Evolutionary conservation across 352 stramenopile genomes (phyloP), one percentile per base, ranked within the genome.

Genomic region (Phytophthora agathidicida): DNA sequence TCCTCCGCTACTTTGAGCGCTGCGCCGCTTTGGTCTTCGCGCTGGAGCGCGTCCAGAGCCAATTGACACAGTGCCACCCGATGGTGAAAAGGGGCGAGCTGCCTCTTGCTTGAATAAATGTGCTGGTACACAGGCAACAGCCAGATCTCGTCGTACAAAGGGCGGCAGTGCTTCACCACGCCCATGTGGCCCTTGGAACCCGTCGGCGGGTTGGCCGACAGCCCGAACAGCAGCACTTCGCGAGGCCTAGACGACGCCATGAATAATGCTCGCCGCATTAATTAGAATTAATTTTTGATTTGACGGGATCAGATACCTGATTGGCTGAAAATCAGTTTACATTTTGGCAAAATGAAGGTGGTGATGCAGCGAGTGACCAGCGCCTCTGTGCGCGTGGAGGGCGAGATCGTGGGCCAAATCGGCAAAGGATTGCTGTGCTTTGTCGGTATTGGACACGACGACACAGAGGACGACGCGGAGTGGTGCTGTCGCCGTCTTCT

Each of bases 111-210:
- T 19, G 72, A 78, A 65, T 91, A 96, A 49, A 96, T 96, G 68
- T 97, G 89, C 53, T 90, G 82, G 60, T 91, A 96, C 48, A 97
- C 89, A 8, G 89, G 89, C 44, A 96, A 43, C n/a, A 97, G 49
- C 89, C 89, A 97, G 30, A 97, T 72, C 65, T 96, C 83, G 51
- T 96, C 88, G 43, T 89, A 94, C 27, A 85, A 47, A 20, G 51
- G 20, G 9, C 64, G 73, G 44, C 75, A 91, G 60, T 88, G 75
- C 39, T 80, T 60, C 16, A 95, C 73, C 13, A 91, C 72, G 26
- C 89, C 88, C 79, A 91, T 87, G 79, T 97, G 89, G 17, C 86
- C 89, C 27, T 60, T 47, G 48, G 65, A 41, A 8, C 80, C 85
- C 30, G 78, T 92, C 8, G 85, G 84, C 20, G 89, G 89, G 71